A percentile compares a stretch with the other conserved stretches of the same genome.
These are phyloP conservation scores for Bolboschoenoplectus hybrid DNA, from an alignment of 202 grass and related monocot species.

Conservation along the genomic window DNA sequence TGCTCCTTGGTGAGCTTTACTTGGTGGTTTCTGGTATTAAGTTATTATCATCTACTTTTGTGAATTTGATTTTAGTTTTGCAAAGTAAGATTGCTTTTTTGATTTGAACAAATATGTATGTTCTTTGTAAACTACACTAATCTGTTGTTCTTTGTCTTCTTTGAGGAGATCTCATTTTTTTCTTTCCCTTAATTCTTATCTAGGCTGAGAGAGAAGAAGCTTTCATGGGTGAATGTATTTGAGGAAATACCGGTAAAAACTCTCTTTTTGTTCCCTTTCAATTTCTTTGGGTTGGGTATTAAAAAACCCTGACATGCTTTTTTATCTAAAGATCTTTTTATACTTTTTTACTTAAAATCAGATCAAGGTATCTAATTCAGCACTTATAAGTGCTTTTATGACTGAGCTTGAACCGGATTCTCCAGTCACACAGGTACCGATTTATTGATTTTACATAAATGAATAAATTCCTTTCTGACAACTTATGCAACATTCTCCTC, in stretches of 20 bases:
- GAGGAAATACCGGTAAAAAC: slow-evolving; percentile 88
- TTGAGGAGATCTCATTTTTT: slow-evolving; percentile 15
- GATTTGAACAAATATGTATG: slow-evolving; percentile 1
- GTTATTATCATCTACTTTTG: neutral
- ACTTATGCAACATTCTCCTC: slow-evolving; percentile 25
- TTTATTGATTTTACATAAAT: slow-evolving; percentile 32
- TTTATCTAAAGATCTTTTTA: neutral
- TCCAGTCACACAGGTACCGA: slow-evolving; percentile 73
- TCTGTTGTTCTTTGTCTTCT: slow-evolving; percentile 3
- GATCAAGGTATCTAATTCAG: slow-evolving; percentile 99
- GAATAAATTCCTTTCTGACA: neutral
- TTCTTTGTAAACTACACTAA: slow-evolving; percentile 32
- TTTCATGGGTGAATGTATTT: slow-evolving; percentile 96
- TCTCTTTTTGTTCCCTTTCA: neutral
- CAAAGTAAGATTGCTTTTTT: neutral
- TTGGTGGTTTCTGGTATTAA: neutral
- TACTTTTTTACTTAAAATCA: slow-evolving; percentile 45
- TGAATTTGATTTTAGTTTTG: neutral
- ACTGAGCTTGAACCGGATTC: slow-evolving; percentile 93
- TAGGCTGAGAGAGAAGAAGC: slow-evolving; percentile 97
- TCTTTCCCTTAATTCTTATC: slow-evolving; percentile 21
- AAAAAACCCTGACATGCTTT: neutral
- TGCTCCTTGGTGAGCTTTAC: neutral
- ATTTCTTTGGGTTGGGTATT: neutral
- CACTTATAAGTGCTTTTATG: slow-evolving; percentile 98